A percentile compares a stretch with the other conserved stretches of the same genome.
These are phyloP conservation scores for Fonsecaea monophora DNA, from an alignment of 2,329 filamentous ascomycete species.

Conservation along the genomic window DNA sequence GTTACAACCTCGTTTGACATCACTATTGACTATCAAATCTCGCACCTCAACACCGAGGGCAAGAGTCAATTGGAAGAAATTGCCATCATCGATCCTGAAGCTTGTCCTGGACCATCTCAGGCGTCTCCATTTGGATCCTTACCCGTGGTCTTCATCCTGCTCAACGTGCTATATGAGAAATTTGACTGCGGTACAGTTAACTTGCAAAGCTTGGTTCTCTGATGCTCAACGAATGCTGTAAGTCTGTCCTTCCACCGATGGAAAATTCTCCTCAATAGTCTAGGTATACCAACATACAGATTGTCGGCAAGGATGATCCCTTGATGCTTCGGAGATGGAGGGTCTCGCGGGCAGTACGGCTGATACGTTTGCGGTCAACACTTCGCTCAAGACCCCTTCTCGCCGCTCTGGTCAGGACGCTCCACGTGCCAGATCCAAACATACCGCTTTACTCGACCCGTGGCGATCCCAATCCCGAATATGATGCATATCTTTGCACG, in stretches of 20 bases:
- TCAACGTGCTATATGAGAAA: conserved; percentile 63
- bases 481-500: conserved; percentile 59
- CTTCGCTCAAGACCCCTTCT: conserved; percentile 59
- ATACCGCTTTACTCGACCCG: conserved; percentile 42
- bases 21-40: conserved; percentile 5
- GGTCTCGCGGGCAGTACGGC: conserved; percentile 56
- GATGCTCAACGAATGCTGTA: conserved; percentile 60
- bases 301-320: conserved; percentile 57
- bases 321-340: conserved; percentile 56
- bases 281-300: conserved; percentile 59
- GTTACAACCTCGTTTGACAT: not conserved
- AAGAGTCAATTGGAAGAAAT: conserved; percentile 43
- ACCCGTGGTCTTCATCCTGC: conserved; percentile 51
- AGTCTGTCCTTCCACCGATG: conserved; percentile 37
- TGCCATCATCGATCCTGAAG: conserved; percentile 63
- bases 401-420: conserved; percentile 60
- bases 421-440: conserved; percentile 61
- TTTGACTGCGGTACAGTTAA: conserved; percentile 60
- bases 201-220: conserved; percentile 63
- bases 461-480: conserved; percentile 49
- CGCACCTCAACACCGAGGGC: not conserved
- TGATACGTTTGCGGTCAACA: conserved; percentile 62
- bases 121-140: conserved; percentile 50
- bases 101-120: conserved; percentile 61
- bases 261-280: conserved; percentile 4